Evolutionary conservation across 768 basidiomycete species (phyloP), one percentile per base, ranked within the genome.

Genomic region (Auricularia cornea): DNA sequence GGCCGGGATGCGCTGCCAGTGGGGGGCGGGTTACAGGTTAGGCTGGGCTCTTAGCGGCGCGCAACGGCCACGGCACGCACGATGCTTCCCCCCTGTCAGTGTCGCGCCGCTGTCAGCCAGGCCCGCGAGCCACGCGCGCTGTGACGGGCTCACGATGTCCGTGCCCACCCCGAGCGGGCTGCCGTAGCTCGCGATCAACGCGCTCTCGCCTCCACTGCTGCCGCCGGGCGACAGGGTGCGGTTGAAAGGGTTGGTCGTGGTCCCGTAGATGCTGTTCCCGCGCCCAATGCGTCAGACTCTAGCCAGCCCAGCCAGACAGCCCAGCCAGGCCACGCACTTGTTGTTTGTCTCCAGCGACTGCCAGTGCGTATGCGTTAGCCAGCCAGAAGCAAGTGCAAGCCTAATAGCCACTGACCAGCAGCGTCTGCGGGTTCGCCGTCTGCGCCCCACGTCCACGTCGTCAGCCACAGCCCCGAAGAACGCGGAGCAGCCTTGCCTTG

Each of bases 331-430:
- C 23, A 57, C 54, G 30, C 54, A 57, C 54, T 83, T 81, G 65
- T 82, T 84, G 68, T 83, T 76, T 29, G 80, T 81, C 60, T 84
- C 83, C 56, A 83, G 70, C 3, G 81, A 76, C 81, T 84, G 63
- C 57, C 40, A 64, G 16, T 70, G 33, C 73, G 61, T 54, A 44
- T 62, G 8, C 35, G 35, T 40, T 60, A 60, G 54, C 26, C 41
- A 23, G 59, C 40, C 29, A 59, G 44, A 30, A 31, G 51, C 52
- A 65, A 73, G 74, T 60, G 74, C 73, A 28, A 35, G 61, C 62
- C 23, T 26, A 57, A 40, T 11, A 48, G 29, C n/a, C 41, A n/a
- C 80, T 72, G 65, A 80, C 82, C 51, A 81, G 73, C 31, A 82
- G 67, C 28, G 80, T 81, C 69, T 81, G 79, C 40, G 79, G 79